Evolutionary conservation across 495 filamentous ascomycete genomes (phyloP).

Genomic region (Parathielavia appendiculata): DNA sequence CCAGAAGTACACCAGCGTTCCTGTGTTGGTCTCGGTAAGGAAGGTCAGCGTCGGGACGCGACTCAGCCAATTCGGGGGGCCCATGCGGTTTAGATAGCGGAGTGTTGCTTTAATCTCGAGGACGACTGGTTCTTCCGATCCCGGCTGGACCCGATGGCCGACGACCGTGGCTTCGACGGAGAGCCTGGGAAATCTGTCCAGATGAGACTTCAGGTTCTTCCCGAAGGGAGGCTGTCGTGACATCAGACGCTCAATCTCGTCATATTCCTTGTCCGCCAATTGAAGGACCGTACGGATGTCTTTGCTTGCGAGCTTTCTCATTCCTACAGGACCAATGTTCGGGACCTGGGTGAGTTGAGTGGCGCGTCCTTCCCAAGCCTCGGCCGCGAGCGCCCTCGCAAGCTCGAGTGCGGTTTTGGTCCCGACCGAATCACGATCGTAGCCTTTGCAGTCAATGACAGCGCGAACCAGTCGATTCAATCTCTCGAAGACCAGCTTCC

Average conservation of each 20-base stretch:
- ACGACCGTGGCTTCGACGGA: slow-evolving; percentile 44
- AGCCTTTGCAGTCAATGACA: slow-evolving; percentile 75
- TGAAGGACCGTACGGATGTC: slow-evolving; percentile 66
- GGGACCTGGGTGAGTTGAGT: slow-evolving; percentile 84
- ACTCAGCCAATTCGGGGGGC: slow-evolving; percentile 55
- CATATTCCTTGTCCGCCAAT: slow-evolving; percentile 61
- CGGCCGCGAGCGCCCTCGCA: slow-evolving; percentile 68
- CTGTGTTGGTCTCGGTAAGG: slow-evolving; percentile 70
- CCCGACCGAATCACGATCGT: slow-evolving; percentile 60
- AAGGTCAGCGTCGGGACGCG: slow-evolving; percentile 65
- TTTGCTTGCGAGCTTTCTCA: slow-evolving; percentile 69
- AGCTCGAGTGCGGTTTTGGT: slow-evolving; percentile 72
- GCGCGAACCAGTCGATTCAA: slow-evolving; percentile 73
- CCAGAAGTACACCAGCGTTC: slow-evolving; percentile 69
- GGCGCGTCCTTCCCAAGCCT: slow-evolving; percentile 81
- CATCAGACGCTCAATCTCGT: slow-evolving; percentile 69
- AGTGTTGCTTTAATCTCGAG: slow-evolving; percentile 64
- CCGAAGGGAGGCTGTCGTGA: slow-evolving; percentile 83
- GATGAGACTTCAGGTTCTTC: slow-evolving; percentile 54
- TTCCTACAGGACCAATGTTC: slow-evolving; percentile 69
- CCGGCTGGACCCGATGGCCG: slow-evolving; percentile 16
- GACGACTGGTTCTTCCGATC: slow-evolving; percentile 37
- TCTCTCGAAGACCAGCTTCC: slow-evolving; percentile 63
- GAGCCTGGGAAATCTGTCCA: slow-evolving; percentile 72
- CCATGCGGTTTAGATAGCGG: slow-evolving; percentile 65